Conservation (phyloP, 1,284 basidiomycete species). For the Cryptococcus sp. region DNA sequence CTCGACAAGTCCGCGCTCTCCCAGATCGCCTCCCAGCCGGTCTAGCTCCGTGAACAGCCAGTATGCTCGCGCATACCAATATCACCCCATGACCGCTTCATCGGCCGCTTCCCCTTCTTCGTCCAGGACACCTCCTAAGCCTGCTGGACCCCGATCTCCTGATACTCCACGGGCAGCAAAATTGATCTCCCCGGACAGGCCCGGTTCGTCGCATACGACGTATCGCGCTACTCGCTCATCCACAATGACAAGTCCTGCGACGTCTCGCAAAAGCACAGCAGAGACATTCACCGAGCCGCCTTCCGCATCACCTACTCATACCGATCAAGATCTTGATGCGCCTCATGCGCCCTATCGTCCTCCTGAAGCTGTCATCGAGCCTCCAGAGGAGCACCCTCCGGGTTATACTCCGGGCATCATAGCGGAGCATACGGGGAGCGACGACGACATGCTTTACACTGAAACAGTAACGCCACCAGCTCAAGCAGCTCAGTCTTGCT, state of each 20-base stretch:
- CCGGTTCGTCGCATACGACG: constrained; percentile 34
- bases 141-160: constrained; percentile 24
- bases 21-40: constrained; percentile 11
- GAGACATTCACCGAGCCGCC: not conserved
- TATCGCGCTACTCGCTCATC: constrained; percentile 10
- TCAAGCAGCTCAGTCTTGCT: not conserved
- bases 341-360: constrained; percentile 39
- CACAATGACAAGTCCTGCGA: not conserved
- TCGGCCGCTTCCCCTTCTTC: constrained; percentile 4
- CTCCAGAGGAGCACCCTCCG: constrained; percentile 34
- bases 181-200: constrained; percentile 2
- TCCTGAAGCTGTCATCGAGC: constrained; percentile 46
- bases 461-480: not conserved
- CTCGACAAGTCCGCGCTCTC: constrained; percentile 2
- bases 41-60: constrained; percentile 8
- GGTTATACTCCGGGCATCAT: constrained; percentile 40
- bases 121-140: constrained; percentile 4
- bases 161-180: constrained; percentile 2
- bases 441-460: constrained; percentile 20
- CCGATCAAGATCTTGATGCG: constrained; percentile 16
- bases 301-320: not conserved
- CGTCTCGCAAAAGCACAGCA: not conserved
- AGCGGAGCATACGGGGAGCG: constrained; percentile 32
- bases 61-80: constrained; percentile 9
- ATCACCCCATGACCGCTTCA: constrained; percentile 5